A percentile compares a stretch with the other conserved stretches of the same genome.
Conservation (phyloP, 2,329 filamentous ascomycete species). For the Macroventuria anomochaeta region DNA sequence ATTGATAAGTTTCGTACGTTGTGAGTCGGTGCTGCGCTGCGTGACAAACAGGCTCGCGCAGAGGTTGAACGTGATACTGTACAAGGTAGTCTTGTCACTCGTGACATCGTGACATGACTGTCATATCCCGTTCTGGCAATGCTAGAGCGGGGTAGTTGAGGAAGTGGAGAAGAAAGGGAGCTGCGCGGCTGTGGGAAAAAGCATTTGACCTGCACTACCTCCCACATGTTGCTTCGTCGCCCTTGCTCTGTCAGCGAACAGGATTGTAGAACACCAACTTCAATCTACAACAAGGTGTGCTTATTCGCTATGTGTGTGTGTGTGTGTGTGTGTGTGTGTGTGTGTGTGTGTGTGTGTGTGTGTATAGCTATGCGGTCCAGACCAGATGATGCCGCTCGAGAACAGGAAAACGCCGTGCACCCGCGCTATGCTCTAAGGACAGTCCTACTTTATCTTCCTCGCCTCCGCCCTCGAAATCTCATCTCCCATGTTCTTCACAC, state of each 20-base stretch:
- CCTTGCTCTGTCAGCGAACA: not conserved
- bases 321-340: too few species aligned
- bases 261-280: not conserved
- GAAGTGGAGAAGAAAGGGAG: not conserved
- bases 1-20: not conserved
- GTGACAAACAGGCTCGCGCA: not conserved
- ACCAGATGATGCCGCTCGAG: constrained; percentile 2
- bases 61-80: not conserved
- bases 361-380: not conserved
- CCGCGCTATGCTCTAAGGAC: constrained; percentile 10
- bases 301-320: not conserved
- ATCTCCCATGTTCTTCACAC: constrained; percentile 6
- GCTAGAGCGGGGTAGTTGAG: not conserved
- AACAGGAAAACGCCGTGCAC: not conserved
- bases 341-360: too few species aligned
- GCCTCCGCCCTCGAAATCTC: constrained; percentile 10
- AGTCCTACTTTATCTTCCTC: constrained; percentile 13
- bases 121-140: not conserved
- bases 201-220: not conserved
- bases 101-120: not conserved
- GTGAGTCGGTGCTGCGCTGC: not conserved
- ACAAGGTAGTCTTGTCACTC: not conserved
- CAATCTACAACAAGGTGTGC: not conserved
- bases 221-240: not conserved
- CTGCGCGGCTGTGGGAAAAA: not conserved